A percentile compares a stretch with the other conserved stretches of the same genome.
Evolutionary conservation across 2,329 filamentous ascomycete species (phyloP).

Genomic region (Lanzia echinophila): DNA sequence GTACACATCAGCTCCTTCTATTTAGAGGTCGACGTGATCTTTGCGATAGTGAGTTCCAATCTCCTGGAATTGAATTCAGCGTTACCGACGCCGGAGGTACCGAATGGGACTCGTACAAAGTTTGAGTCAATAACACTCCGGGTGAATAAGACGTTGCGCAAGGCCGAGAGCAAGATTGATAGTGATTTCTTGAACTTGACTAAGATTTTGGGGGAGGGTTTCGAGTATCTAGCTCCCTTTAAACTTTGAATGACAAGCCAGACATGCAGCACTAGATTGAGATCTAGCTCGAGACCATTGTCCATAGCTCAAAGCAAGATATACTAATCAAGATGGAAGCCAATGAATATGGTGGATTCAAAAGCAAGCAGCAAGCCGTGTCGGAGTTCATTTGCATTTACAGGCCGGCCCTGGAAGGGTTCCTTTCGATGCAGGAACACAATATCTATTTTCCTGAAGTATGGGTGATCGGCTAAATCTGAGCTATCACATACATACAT

Average conservation of each 20-base stretch:
- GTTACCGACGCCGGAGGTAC: conserved; percentile 19
- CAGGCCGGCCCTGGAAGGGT: conserved; percentile 5
- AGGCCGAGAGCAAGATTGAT: conserved; percentile 2
- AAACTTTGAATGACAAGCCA: conserved; percentile 16
- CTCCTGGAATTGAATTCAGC: conserved; percentile 16
- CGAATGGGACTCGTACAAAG: conserved; percentile 17
- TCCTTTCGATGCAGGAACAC: conserved; percentile 9
- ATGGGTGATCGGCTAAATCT: conserved; percentile 10
- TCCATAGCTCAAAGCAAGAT: not conserved
- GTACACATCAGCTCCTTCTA: conserved; percentile 12
- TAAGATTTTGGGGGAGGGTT: conserved; percentile 8
- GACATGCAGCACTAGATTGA: conserved; percentile 13
- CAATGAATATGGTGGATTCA: not conserved
- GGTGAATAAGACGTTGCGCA: conserved; percentile 16
- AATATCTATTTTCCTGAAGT: conserved; percentile 6
- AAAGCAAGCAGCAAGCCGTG: conserved; percentile 12
- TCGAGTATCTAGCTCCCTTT: conserved; percentile 17
- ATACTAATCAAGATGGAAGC: not conserved
- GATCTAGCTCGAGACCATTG: conserved; percentile 7
- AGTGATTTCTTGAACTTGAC: not conserved
- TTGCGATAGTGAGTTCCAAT: conserved; percentile 16
- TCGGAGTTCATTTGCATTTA: conserved; percentile 9
- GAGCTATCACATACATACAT: conserved; percentile 7
- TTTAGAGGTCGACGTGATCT: conserved; percentile 15
- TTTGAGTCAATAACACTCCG: conserved; percentile 15